These are phyloP conservation scores for Leccinum subgranulosum DNA, from an alignment of 768 basidiomycete species.

Conservation along the genomic window DNA sequence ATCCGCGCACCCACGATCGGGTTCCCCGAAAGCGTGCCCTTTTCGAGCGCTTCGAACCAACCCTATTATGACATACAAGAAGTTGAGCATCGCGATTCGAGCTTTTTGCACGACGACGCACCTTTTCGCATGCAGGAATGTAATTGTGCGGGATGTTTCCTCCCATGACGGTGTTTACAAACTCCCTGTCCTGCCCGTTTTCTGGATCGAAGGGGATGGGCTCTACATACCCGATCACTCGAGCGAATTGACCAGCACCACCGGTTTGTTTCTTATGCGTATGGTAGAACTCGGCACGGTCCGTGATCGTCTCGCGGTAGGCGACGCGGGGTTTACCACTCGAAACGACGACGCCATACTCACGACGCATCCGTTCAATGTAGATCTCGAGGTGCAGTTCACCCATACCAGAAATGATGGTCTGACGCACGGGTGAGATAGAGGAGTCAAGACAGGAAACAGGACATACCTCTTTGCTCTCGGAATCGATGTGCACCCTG, in stretches of 20 bases:
- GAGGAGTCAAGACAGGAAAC: background rate
- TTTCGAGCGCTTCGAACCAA: slow-evolving; percentile 91
- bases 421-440: slow-evolving; percentile 44
- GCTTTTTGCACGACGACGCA: slow-evolving; percentile 28
- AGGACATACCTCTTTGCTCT: slow-evolving; percentile 80
- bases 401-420: slow-evolving; percentile 99
- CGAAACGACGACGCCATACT: slow-evolving; percentile 90
- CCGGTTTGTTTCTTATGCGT: slow-evolving; percentile 99
- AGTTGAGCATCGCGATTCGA: background rate
- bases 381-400: slow-evolving; percentile 99
- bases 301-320: slow-evolving; percentile 91
- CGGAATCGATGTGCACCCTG: slow-evolving; percentile 91
- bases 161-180: slow-evolving; percentile 87
- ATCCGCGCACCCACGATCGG: slow-evolving; percentile 82
- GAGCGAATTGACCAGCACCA: slow-evolving; percentile 95
- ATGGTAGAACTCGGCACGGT: slow-evolving; percentile 78
- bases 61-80: slow-evolving; percentile 50
- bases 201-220: slow-evolving; percentile 76
- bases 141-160: slow-evolving; percentile 88
- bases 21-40: slow-evolving; percentile 87
- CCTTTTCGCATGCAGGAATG: slow-evolving; percentile 95
- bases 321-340: slow-evolving; percentile 97
- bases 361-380: slow-evolving; percentile 97
- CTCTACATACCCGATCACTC: slow-evolving; percentile 87
- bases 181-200: slow-evolving; percentile 78